Evolutionary conservation across 2,329 filamentous ascomycete genomes (phyloP), one percentile per base, ranked within the genome.

Genomic region (Podosphaera fusca): DNA sequence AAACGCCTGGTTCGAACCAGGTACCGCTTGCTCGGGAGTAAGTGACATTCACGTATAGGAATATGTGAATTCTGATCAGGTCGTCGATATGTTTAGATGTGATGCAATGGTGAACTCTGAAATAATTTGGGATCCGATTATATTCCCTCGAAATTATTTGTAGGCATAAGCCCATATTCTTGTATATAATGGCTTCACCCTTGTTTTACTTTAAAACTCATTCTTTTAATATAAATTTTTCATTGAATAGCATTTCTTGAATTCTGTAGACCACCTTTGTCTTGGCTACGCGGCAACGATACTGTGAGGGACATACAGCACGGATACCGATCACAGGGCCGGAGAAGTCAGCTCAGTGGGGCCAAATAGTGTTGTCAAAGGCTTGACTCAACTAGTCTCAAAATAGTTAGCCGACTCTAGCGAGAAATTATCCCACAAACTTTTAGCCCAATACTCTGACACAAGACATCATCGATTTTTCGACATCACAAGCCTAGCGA

Each of bases 401-500:
- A 55, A 21, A 29, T 40, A 35, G 33, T 21, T 49, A 49, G 9
- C 45, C n/a, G 2, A 33, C 2, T 31, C 29, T 31, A 42, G 52
- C 34, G 52, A 55, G 35, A 35, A 36, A 29, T n/a, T 21, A 38
- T 40, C 52, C 52, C 54, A 55, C 55, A 56, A 31, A 55, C 42
- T 56, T 38, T 58, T 57, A 57, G 46, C 53, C 50, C 49, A 50
- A 56, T 55, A 21, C 7, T 30, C 9, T 12, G 45, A 49, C 10
- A n/a, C 45, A 30, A 12, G 50, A 59, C 55, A 58, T 57, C 54
- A 61, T 58, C 61, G 58, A 52, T 55, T 57, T 52, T 58, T 60
- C 58, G 57, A 61, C 56, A 60, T 58, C 59, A 63, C 63, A 21
- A 63, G 62, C 63, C 61, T 59, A 57, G 61, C 65, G 65, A 66